Evolutionary conservation across 768 basidiomycete genomes (phyloP).

Genomic region (Filobasidium floriforme): DNA sequence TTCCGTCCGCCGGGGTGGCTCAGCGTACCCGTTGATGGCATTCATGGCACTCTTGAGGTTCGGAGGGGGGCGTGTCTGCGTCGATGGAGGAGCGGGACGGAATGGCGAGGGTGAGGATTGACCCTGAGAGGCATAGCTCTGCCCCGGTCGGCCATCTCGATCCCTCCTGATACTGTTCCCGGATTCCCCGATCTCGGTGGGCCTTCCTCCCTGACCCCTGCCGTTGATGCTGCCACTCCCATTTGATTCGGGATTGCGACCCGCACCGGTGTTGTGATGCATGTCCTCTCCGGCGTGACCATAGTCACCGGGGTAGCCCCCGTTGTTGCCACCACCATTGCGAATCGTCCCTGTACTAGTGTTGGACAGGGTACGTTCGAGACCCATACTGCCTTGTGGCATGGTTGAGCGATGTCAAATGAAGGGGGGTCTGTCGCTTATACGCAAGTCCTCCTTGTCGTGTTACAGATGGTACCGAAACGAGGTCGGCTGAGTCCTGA

Average conservation of each 20-base stretch:
- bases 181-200: background rate
- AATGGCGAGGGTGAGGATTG: background rate
- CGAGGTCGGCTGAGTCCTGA: too few relatives aligned
- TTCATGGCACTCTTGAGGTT: background rate
- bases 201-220: background rate
- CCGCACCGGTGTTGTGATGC: background rate
- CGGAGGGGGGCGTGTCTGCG: background rate
- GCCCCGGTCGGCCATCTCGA: background rate
- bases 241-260: background rate
- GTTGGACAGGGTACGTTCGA: background rate
- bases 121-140: background rate
- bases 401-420: background rate
- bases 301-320: background rate
- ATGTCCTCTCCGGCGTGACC: background rate
- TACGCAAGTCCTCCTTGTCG: too few relatives aligned
- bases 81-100: background rate
- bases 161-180: background rate
- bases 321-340: background rate
- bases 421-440: too few relatives aligned
- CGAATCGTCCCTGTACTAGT: background rate
- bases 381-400: background rate
- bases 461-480: too few relatives aligned
- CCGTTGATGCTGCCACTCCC: background rate
- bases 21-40: background rate
- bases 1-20: background rate